Conservation (phyloP, 345 rosid species). For the Populus davidiana region DNA sequence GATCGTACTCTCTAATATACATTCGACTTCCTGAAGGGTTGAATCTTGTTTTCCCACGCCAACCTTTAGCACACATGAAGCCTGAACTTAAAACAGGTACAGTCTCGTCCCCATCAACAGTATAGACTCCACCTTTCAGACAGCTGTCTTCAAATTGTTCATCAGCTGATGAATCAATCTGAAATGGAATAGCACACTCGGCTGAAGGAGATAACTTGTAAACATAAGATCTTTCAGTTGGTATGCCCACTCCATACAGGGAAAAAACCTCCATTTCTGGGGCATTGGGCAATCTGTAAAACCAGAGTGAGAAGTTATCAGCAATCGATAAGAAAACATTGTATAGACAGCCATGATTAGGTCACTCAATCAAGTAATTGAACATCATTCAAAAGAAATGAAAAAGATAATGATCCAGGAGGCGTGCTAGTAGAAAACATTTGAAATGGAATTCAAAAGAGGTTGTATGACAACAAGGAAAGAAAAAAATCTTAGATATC, state of each 20-base stretch:
- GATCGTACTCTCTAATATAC: slow-evolving; percentile 70
- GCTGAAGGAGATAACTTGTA: slow-evolving; percentile 67
- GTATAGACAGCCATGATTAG: neutral
- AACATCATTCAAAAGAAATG: neutral
- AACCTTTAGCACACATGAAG: slow-evolving; percentile 90
- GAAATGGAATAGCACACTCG: slow-evolving; percentile 87
- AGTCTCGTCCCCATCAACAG: slow-evolving; percentile 87
- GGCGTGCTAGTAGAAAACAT: neutral
- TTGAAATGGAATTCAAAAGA: slow-evolving; percentile 1
- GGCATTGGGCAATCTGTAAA: slow-evolving; percentile 79
- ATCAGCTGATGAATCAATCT: slow-evolving; percentile 66
- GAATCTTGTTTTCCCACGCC: slow-evolving; percentile 92
- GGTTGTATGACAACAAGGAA: neutral
- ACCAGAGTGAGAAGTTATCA: slow-evolving; percentile 18
- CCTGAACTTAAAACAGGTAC: slow-evolving; percentile 90
- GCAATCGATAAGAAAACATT: neutral
- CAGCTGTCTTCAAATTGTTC: slow-evolving; percentile 62
- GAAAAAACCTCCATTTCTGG: slow-evolving; percentile 92
- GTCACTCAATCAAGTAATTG: neutral
- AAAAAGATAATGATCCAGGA: neutral
- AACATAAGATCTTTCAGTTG: slow-evolving; percentile 84
- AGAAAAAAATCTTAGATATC: neutral
- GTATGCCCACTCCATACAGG: slow-evolving; percentile 89
- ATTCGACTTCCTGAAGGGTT: slow-evolving; percentile 84
- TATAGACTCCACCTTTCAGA: slow-evolving; percentile 76